Percentiles rank a stretch among this genome's conserved stretches.
Evolutionary conservation across 2,329 filamentous ascomycete genomes (phyloP).

Genomic region (Nemania abortiva): DNA sequence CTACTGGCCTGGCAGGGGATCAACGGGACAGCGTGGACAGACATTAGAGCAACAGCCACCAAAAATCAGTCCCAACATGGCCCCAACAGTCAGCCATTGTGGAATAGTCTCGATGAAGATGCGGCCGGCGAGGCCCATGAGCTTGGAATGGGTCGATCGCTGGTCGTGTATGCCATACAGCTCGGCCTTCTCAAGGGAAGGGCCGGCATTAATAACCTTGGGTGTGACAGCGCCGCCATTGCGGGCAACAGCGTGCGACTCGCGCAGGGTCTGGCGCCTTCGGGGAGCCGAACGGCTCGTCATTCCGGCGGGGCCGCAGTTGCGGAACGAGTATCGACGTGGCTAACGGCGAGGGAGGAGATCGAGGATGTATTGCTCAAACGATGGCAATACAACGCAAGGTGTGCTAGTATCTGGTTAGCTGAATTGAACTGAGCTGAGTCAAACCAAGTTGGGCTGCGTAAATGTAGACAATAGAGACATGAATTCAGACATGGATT

Average conservation of each 20-base stretch:
- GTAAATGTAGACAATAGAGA: not conserved
- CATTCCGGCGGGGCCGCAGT: conserved; percentile 53
- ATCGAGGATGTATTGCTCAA: conserved; percentile 13
- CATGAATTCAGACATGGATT: not conserved
- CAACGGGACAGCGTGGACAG: conserved; percentile 34
- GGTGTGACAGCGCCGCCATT: conserved; percentile 56
- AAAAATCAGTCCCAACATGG: conserved; percentile 88
- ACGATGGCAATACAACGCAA: no score
- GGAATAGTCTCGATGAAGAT: conserved; percentile 70
- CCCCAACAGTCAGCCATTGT: conserved; percentile 71
- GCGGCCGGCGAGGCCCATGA: conserved; percentile 63
- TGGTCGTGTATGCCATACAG: conserved; percentile 68
- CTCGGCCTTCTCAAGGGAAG: conserved; percentile 66
- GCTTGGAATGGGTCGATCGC: conserved; percentile 62
- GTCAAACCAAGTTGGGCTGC: not conserved
- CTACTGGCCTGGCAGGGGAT: conserved; percentile 3
- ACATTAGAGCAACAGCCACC: conserved; percentile 96
- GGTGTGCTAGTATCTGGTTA: conserved; percentile 25
- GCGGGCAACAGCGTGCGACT: conserved; percentile 57
- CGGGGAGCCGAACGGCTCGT: conserved; percentile 57
- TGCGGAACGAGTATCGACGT: conserved; percentile 41
- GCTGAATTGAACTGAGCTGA: not conserved
- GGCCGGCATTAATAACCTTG: conserved; percentile 66
- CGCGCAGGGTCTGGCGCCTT: conserved; percentile 60
- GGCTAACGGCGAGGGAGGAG: conserved; percentile 15